A percentile compares a stretch with the other conserved stretches of the same genome.
Conservation (phyloP, 306 rosid genomes). For the Neltuma alba region DNA sequence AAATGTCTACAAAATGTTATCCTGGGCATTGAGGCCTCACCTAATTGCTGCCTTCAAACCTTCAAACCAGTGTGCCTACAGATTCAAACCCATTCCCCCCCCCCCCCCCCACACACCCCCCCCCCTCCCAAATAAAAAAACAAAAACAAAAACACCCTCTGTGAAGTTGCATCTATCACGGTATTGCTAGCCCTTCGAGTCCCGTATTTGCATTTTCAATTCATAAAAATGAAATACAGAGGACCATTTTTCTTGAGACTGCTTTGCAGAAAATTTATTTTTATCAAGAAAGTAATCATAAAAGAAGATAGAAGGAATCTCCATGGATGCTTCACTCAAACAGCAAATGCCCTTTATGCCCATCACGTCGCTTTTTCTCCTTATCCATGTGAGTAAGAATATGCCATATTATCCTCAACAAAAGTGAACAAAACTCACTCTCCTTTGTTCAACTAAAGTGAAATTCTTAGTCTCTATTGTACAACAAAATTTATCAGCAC, state of each 20-base stretch:
- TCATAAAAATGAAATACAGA: constrained; percentile 22
- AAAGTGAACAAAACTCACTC: background rate
- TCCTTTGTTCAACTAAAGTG: constrained; percentile 11
- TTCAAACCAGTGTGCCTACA: too few species aligned
- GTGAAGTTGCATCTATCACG: background rate
- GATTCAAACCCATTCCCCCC: too few species aligned
- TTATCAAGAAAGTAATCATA: constrained; percentile 30
- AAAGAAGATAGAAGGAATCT: constrained; percentile 36
- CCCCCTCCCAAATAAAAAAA: too few species aligned
- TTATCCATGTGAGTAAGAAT: constrained; percentile 52
- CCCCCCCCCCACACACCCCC: too few species aligned
- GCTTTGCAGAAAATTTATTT: constrained; percentile 30
- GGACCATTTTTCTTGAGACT: constrained; percentile 14
- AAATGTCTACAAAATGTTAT: background rate
- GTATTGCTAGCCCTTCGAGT: background rate
- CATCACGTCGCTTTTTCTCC: constrained; percentile 37
- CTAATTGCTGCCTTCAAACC: constrained; percentile 23
- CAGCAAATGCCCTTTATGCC: constrained; percentile 40
- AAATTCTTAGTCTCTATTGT: constrained; percentile 9
- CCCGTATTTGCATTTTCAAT: constrained; percentile 6
- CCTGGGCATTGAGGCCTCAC: too few species aligned
- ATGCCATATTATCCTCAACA: constrained; percentile 16
- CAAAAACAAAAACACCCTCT: too few species aligned
- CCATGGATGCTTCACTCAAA: constrained; percentile 41
- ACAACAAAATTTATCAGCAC: constrained; percentile 31